Evolutionary conservation across 768 basidiomycete genomes (phyloP).

Genomic region (Suillus bovinus): DNA sequence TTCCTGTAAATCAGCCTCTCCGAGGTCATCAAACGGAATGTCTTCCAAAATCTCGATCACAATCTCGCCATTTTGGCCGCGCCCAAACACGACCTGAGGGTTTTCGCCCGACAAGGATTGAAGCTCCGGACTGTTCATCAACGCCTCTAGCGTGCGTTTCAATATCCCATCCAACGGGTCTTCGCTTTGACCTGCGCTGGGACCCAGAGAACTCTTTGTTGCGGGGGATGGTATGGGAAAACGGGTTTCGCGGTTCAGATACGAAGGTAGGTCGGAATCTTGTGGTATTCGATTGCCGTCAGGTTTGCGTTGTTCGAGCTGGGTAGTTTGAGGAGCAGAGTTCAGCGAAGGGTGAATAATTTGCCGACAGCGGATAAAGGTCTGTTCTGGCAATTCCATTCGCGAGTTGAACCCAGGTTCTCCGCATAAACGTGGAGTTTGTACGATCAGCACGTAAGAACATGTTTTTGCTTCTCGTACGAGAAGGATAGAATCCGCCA

Average conservation of each 20-base stretch:
- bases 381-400: slow-evolving; percentile 63
- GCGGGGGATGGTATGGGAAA: slow-evolving; percentile 39
- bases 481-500: slow-evolving; percentile 86
- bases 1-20: slow-evolving; percentile 25
- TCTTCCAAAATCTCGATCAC: slow-evolving; percentile 49
- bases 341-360: slow-evolving; percentile 43
- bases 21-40: slow-evolving; percentile 35
- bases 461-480: slow-evolving; percentile 95
- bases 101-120: slow-evolving; percentile 29
- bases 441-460: slow-evolving; percentile 90
- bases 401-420: slow-evolving; percentile 90
- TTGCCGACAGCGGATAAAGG: slow-evolving; percentile 77
- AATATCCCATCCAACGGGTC: slow-evolving; percentile 23
- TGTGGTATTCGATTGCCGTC: slow-evolving; percentile 38
- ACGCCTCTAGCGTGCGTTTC: slow-evolving; percentile 29
- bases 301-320: slow-evolving; percentile 30
- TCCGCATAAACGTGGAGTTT: slow-evolving; percentile 91
- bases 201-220: slow-evolving; percentile 20
- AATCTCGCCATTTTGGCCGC: slow-evolving; percentile 41
- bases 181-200: slow-evolving; percentile 19
- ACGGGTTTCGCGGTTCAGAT: slow-evolving; percentile 50
- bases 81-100: slow-evolving; percentile 44
- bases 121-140: slow-evolving; percentile 33
- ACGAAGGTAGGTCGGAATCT: slow-evolving; percentile 57
- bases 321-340: slow-evolving; percentile 20